These are phyloP conservation scores for Azolla pinnata DNA, from an alignment of 75 land plant genomes.

Conservation along the genomic window DNA sequence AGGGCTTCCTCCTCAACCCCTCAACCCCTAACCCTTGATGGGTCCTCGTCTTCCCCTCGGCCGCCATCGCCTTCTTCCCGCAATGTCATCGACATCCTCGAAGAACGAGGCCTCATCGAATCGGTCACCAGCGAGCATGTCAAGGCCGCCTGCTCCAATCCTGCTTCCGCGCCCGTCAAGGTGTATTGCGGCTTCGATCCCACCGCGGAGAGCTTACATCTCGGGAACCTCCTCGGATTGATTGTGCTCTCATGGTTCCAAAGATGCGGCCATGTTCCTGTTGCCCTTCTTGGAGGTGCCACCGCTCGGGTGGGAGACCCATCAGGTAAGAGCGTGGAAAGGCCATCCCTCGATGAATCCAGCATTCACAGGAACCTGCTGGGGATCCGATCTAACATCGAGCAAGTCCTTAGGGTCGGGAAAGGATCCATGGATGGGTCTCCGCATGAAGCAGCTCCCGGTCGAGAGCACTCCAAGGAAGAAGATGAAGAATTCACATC, in stretches of 20 bases:
- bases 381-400: constrained; percentile 40
- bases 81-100: constrained; percentile 63
- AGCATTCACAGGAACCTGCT: constrained; percentile 42
- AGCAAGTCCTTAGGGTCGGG: constrained; percentile 31
- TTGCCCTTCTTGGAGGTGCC: constrained; percentile 89
- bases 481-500: constrained; percentile 7
- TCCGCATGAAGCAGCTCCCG: no score
- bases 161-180: constrained; percentile 28
- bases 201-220: constrained; percentile 83
- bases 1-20: neutral
- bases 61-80: constrained; percentile 2
- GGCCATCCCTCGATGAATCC: constrained; percentile 60
- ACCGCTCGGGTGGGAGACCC: constrained; percentile 97
- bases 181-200: constrained; percentile 98
- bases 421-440: no score
- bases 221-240: constrained; percentile 82
- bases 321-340: constrained; percentile 80
- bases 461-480: neutral
- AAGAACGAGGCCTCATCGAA: constrained; percentile 76
- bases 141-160: constrained; percentile 23
- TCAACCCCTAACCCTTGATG: neutral
- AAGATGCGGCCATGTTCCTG: constrained; percentile 63
- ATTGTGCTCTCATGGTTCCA: constrained; percentile 94
- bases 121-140: constrained; percentile 67
- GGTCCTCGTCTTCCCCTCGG: neutral